These are phyloP conservation scores for Daldinia bambusicola DNA, from an alignment of 495 filamentous ascomycete genomes.

Conservation along the genomic window DNA sequence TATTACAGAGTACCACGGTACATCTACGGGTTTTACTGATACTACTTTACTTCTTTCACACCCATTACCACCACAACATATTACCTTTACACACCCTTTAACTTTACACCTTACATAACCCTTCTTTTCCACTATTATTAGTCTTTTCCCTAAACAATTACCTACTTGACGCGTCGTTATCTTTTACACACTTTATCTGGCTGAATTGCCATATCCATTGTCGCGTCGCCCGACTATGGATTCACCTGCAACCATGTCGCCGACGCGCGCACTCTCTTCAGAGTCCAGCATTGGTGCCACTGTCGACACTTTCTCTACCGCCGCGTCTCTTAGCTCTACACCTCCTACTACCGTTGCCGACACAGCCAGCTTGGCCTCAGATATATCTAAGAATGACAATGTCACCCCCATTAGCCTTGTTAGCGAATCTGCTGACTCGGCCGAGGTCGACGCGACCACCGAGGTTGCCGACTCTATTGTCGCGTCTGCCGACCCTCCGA, in stretches of 20 bases:
- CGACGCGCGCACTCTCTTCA: slow-evolving; percentile 47
- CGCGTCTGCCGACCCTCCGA: slow-evolving; percentile 33
- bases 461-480: slow-evolving; percentile 54
- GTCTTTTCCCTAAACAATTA: slow-evolving; percentile 22
- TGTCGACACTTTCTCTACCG: slow-evolving; percentile 54
- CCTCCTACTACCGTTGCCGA: slow-evolving; percentile 60
- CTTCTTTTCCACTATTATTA: slow-evolving; percentile 8
- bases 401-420: slow-evolving; percentile 34
- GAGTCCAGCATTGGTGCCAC: slow-evolving; percentile 47
- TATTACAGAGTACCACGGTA: slow-evolving; percentile 1
- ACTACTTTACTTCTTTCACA: slow-evolving; percentile 7
- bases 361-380: slow-evolving; percentile 57
- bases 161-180: slow-evolving; percentile 33
- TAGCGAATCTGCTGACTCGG: slow-evolving; percentile 35
- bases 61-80: slow-evolving; percentile 3
- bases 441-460: slow-evolving; percentile 41
- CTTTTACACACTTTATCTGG: neutral
- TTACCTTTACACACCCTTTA: neutral
- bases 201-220: slow-evolving; percentile 15
- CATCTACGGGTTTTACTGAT: neutral
- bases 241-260: slow-evolving; percentile 35
- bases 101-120: slow-evolving; percentile 17
- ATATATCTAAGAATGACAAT: slow-evolving; percentile 47
- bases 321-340: slow-evolving; percentile 59
- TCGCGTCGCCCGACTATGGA: slow-evolving; percentile 44